A percentile compares a stretch with the other conserved stretches of the same genome.
These are phyloP conservation scores for Lyophyllum atratum DNA, from an alignment of 768 basidiomycete species.

Conservation along the genomic window DNA sequence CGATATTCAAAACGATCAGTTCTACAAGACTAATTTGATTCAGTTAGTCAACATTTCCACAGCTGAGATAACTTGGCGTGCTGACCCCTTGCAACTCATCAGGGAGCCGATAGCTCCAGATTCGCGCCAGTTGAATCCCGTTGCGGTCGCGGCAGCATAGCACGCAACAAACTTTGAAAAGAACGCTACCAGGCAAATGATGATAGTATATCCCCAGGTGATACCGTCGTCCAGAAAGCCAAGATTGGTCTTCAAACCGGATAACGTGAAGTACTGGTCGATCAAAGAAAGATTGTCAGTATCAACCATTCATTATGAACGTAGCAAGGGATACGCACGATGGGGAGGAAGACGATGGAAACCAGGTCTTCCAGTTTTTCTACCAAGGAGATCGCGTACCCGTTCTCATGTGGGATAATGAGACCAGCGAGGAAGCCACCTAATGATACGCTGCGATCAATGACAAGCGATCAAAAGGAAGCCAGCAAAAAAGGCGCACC, in stretches of 20 bases:
- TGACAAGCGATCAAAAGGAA: not conserved
- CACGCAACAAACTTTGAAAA: constrained; percentile 79
- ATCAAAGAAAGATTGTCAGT: constrained; percentile 13
- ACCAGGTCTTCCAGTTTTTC: constrained; percentile 92
- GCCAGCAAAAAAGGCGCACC: constrained; percentile 32
- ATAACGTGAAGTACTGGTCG: constrained; percentile 73
- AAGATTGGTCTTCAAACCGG: constrained; percentile 80
- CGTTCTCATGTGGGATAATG: constrained; percentile 81
- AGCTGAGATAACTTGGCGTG: constrained; percentile 4
- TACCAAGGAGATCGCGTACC: constrained; percentile 76
- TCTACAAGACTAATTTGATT: constrained; percentile 64
- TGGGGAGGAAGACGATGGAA: constrained; percentile 69
- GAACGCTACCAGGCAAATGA: constrained; percentile 78
- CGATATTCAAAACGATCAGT: constrained; percentile 91
- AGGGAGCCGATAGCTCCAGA: constrained; percentile 80
- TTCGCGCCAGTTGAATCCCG: constrained; percentile 77
- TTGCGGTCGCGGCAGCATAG: constrained; percentile 52
- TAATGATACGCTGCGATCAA: constrained; percentile 23
- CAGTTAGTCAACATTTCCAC: not conserved
- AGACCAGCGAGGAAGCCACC: constrained; percentile 84
- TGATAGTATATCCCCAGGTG: constrained; percentile 80
- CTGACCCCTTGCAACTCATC: constrained; percentile 90
- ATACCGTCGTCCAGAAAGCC: constrained; percentile 72
- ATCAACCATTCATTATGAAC: not conserved
- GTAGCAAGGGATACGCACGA: constrained; percentile 46